A percentile compares a stretch with the other conserved stretches of the same genome.
phyloP scores from a whole-genome alignment of 2,329 filamentous ascomycete genomes.

The Phaeoacremonium minimum region DNA sequence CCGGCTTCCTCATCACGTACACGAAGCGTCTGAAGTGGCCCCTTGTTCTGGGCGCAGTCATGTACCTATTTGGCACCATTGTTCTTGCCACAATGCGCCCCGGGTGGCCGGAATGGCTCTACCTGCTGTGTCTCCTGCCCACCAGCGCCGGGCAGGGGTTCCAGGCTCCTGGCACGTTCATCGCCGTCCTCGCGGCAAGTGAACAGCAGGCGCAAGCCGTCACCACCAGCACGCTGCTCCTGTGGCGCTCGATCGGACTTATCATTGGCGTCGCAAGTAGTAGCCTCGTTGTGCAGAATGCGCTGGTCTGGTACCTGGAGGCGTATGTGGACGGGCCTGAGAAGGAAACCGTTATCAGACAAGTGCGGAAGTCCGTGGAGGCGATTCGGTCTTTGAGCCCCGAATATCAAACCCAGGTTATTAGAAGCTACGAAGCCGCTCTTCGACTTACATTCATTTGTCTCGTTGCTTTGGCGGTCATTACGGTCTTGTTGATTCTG shows the following conservation, averaged over 20 bases:
- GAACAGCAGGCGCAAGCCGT: slow-evolving; percentile 61
- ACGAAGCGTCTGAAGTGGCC: slow-evolving; percentile 58
- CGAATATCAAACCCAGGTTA: slow-evolving; percentile 48
- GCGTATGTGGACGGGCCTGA: slow-evolving; percentile 53
- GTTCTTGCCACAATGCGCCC: slow-evolving; percentile 44
- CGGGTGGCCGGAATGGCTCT: slow-evolving; percentile 45
- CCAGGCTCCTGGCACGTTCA: slow-evolving; percentile 59
- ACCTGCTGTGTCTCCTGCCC: slow-evolving; percentile 54
- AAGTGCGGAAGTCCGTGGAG: slow-evolving; percentile 50
- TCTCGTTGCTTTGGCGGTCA: slow-evolving; percentile 39
- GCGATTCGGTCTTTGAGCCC: slow-evolving; percentile 40
- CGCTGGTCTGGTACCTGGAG: slow-evolving; percentile 56
- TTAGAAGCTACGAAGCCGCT: slow-evolving; percentile 48
- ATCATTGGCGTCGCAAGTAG: slow-evolving; percentile 71
- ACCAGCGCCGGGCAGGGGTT: slow-evolving; percentile 57
- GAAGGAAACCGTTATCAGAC: slow-evolving; percentile 50
- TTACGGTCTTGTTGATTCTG: slow-evolving; percentile 41
- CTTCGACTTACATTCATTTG: slow-evolving; percentile 41
- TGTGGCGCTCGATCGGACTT: slow-evolving; percentile 66
- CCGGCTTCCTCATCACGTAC: slow-evolving; percentile 59
- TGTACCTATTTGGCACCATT: slow-evolving; percentile 45
- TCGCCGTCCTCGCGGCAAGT: slow-evolving; percentile 57
- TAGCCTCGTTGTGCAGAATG: slow-evolving; percentile 71
- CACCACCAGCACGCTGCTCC: slow-evolving; percentile 63
- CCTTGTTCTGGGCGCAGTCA: slow-evolving; percentile 43